Evolutionary conservation across 73 alveolate genomes (phyloP), one percentile per base, ranked within the genome.

Genomic region (Paramecium biaurelia): DNA sequence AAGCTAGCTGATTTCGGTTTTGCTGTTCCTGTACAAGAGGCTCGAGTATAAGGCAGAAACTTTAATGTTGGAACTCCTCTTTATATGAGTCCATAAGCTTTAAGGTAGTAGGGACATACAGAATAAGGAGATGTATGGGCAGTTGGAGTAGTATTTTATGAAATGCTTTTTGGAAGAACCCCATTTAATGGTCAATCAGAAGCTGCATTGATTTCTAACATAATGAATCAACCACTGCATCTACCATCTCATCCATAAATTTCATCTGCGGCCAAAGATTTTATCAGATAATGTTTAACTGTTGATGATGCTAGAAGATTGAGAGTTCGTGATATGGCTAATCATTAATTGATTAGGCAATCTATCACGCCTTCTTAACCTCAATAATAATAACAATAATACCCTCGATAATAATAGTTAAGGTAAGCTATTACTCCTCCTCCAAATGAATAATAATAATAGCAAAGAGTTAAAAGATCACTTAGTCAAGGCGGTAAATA

Each of bases 51-150:
- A 41, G 87, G 87, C 15, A 70, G 41, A 18, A 38, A 87, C 85
- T 94, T 93, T 35, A 95, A 95, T 85, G 98, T 95, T 21, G 98
- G 98, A 20, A 95, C 98, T 6, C 98, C 98, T 14, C 96, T 93
- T 72, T 95, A 95, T 84, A 95, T 95, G 85, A 94, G 96, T 21
- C 98, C 98, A 2, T 93, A 95, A 72, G 97, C 95, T 32, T 94
- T 95, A 53, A 89, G 97, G 30, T 93, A 95, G 76, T 88, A 87
- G 28, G 98, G 97, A 32, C 95, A 95, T 90, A 96, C 97, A 15
- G 95, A 94, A 59, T 95, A 94, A 67, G 97, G 95, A 12, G 98
- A 95, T 90, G 93, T 95, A 92, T 95, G 98, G 98, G 90, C 97
- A 45, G 90, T 95, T n/a, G 98, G 98, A 9, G 98, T 95, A 20